Evolutionary conservation across 2,329 filamentous ascomycete genomes (phyloP).

Genomic region (Aspergillus caelatus): DNA sequence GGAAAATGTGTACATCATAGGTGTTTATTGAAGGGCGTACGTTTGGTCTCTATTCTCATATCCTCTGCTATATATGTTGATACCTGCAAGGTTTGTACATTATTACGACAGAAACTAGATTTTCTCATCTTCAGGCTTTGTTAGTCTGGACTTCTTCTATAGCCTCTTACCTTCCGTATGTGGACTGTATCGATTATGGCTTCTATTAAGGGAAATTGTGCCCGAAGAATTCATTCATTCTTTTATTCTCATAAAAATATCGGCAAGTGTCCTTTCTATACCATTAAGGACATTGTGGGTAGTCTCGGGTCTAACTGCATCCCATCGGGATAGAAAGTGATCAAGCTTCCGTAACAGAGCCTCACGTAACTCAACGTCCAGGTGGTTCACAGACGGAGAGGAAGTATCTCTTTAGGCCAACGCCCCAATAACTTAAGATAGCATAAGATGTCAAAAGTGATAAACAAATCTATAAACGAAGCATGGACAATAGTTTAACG

Average conservation of each 20-base stretch:
- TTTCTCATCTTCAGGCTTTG: neutral
- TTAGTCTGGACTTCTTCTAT: neutral
- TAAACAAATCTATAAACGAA: conserved; percentile 9
- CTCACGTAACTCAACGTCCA: neutral
- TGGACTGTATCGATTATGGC: neutral
- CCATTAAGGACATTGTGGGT: neutral
- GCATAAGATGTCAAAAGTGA: neutral
- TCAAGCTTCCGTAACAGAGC: neutral
- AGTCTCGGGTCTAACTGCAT: conserved; percentile 1
- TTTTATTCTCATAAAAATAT: conserved; percentile 5
- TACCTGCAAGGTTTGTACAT: neutral
- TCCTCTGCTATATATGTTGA: neutral
- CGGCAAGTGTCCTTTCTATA: conserved; percentile 1
- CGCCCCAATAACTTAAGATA: neutral
- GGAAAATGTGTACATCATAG: neutral
- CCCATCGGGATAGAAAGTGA: neutral
- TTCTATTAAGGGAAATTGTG: neutral
- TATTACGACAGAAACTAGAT: neutral
- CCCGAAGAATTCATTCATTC: neutral
- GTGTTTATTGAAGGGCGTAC: neutral
- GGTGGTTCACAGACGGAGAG: neutral
- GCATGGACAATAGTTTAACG: conserved; percentile 28
- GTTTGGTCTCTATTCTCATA: conserved; percentile 1
- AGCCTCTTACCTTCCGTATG: neutral
- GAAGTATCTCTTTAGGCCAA: neutral